A percentile compares a stretch with the other conserved stretches of the same genome.
Conservation (phyloP, 108 stramenopile species). For the Cyclotella kingstonii region DNA sequence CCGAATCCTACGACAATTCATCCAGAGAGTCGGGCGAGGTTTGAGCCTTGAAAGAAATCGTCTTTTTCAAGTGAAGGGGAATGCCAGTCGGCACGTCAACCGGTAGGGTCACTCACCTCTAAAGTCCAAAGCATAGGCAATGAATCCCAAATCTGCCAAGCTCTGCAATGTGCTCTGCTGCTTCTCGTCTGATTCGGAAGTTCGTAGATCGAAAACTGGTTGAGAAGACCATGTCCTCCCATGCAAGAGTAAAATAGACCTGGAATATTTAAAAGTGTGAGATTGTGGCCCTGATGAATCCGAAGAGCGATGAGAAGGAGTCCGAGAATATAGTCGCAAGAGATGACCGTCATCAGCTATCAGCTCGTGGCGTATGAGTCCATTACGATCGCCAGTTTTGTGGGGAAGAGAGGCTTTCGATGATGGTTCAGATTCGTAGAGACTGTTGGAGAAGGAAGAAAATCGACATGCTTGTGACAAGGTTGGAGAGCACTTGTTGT, state of each 20-base stretch:
- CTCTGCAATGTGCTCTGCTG: conserved; percentile 57
- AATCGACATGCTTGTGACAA: not conserved
- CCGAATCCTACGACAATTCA: conserved; percentile 47
- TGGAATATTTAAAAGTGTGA: conserved; percentile 1
- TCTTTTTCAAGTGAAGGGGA: not conserved
- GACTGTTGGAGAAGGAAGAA: not conserved
- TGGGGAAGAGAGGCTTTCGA: conserved; percentile 4
- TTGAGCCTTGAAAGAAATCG: not conserved
- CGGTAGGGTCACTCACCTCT: conserved; percentile 41
- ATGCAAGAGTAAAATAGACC: conserved; percentile 73
- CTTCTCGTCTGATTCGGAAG: conserved; percentile 22
- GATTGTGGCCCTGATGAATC: not conserved
- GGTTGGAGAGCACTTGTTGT: too few relatives aligned
- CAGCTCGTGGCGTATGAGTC: conserved; percentile 23
- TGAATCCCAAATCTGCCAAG: conserved; percentile 51
- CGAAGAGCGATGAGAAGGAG: conserved; percentile 2
- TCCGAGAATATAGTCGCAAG: conserved; percentile 24
- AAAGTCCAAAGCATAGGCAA: conserved; percentile 80
- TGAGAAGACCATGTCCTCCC: conserved; percentile 87
- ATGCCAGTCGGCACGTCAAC: too few relatives aligned
- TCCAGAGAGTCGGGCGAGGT: not conserved
- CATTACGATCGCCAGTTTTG: conserved; percentile 33
- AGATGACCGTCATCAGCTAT: conserved; percentile 29
- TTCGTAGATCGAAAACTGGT: conserved; percentile 75
- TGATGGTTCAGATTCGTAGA: too few relatives aligned